These are phyloP conservation scores for Ascoidea rubescens DNA, from an alignment of 805 yeast species.

Conservation along the genomic window DNA sequence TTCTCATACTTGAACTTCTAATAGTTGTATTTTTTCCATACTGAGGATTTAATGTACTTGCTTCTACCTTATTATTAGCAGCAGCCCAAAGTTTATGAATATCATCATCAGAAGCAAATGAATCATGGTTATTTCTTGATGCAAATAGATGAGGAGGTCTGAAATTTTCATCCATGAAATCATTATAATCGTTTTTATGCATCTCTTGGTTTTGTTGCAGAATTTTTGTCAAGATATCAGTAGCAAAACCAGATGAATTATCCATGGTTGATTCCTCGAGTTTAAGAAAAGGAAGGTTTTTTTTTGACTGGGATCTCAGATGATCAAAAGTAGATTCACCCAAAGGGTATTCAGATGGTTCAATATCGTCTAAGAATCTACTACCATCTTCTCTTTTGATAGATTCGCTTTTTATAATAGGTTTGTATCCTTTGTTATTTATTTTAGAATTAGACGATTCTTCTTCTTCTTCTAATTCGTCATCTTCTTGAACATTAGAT, in stretches of 20 bases:
- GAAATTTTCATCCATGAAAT: slow-evolving; percentile 6
- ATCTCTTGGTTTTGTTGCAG: slow-evolving; percentile 2
- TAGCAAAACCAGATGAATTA: neutral
- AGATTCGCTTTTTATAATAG: neutral
- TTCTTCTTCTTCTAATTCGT: neutral
- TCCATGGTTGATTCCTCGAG: neutral
- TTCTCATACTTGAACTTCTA: slow-evolving; percentile 30
- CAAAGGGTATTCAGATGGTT: slow-evolving; percentile 7
- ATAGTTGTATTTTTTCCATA: slow-evolving; percentile 20
- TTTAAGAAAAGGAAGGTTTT: no score
- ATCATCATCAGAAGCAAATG: slow-evolving; percentile 10
- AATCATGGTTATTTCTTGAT: slow-evolving; percentile 10
- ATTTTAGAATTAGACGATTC: neutral
- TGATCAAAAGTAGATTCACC: slow-evolving; percentile 6
- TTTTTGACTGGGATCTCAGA: neutral
- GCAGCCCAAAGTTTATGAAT: slow-evolving; percentile 10
- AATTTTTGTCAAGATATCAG: slow-evolving; percentile 3
- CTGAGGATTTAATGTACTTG: neutral
- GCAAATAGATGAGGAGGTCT: slow-evolving; percentile 6
- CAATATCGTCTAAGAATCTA: slow-evolving; percentile 3
- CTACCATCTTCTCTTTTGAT: neutral
- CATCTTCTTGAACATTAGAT: slow-evolving; percentile 1
- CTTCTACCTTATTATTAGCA: neutral
- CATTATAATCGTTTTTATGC: slow-evolving; percentile 1
- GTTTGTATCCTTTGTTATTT: neutral